phyloP scores from a whole-genome alignment of 305 asterid species.

The Ruellia speciosa region DNA sequence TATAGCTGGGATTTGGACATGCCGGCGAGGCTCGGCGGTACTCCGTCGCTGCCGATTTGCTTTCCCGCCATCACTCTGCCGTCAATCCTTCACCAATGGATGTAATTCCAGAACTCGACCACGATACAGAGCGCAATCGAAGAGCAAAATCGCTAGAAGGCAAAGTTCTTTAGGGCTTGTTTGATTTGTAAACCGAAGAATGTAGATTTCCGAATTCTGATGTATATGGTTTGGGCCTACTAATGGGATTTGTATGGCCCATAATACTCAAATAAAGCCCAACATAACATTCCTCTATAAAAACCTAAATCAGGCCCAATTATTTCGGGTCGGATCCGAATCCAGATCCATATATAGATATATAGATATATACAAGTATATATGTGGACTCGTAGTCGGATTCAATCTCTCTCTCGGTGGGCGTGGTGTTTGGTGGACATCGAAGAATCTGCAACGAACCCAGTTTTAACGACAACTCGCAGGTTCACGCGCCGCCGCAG shows the following conservation, averaged over 20 bases:
- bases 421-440: background rate
- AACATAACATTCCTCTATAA: too few species aligned
- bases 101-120: background rate
- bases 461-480: background rate
- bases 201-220: background rate
- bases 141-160: constrained; percentile 3
- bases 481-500: constrained; percentile 25
- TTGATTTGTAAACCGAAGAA: constrained; percentile 12
- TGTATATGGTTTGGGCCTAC: constrained; percentile 6
- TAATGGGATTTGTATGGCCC: constrained; percentile 2
- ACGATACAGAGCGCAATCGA: background rate
- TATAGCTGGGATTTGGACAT: constrained; percentile 80
- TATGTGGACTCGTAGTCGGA: background rate
- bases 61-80: constrained; percentile 53
- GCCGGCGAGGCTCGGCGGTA: constrained; percentile 65
- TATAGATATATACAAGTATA: too few species aligned
- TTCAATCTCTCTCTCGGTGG: constrained; percentile 3
- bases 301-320: background rate
- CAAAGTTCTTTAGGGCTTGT: constrained; percentile 23
- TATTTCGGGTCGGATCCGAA: background rate
- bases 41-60: constrained; percentile 58
- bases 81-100: constrained; percentile 6
- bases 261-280: too few species aligned
- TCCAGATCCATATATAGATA: too few species aligned
- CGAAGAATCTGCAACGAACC: background rate